Conservation (phyloP, 2,329 filamentous ascomycete species). For the Cladosporium velox region DNA sequence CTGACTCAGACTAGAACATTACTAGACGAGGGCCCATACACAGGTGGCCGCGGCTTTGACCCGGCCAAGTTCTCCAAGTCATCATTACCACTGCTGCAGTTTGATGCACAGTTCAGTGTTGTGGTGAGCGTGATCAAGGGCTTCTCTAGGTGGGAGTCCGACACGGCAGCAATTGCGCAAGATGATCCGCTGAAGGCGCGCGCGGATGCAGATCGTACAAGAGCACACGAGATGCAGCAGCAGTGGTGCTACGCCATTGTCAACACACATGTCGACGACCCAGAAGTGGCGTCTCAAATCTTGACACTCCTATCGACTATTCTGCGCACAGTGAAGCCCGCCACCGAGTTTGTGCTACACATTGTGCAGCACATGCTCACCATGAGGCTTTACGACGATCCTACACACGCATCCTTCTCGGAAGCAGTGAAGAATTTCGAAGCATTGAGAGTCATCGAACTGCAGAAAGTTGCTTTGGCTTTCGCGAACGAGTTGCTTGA, state of each 20-base stretch:
- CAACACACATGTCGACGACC: constrained; percentile 65
- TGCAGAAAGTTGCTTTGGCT: constrained; percentile 83
- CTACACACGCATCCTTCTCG: constrained; percentile 71
- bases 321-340: constrained; percentile 33
- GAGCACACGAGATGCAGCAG: constrained; percentile 42
- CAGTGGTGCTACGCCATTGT: constrained; percentile 73
- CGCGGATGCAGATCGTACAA: constrained; percentile 64
- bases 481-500: constrained; percentile 88
- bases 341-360: constrained; percentile 70
- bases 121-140: constrained; percentile 88
- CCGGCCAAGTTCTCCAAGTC: constrained; percentile 59
- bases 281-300: constrained; percentile 37
- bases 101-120: constrained; percentile 87
- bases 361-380: constrained; percentile 89
- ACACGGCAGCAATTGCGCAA: constrained; percentile 35
- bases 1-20: constrained; percentile 75
- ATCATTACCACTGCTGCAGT: constrained; percentile 70
- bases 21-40: constrained; percentile 71
- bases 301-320: constrained; percentile 35
- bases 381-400: constrained; percentile 73
- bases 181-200: constrained; percentile 53
- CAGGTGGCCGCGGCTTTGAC: constrained; percentile 66
- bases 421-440: constrained; percentile 91
- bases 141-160: constrained; percentile 75
- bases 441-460: constrained; percentile 77